Evolutionary conservation across 257 asterid genomes (phyloP), one percentile per base, ranked within the genome.

Genomic region (Rehmannia glutinosa): DNA sequence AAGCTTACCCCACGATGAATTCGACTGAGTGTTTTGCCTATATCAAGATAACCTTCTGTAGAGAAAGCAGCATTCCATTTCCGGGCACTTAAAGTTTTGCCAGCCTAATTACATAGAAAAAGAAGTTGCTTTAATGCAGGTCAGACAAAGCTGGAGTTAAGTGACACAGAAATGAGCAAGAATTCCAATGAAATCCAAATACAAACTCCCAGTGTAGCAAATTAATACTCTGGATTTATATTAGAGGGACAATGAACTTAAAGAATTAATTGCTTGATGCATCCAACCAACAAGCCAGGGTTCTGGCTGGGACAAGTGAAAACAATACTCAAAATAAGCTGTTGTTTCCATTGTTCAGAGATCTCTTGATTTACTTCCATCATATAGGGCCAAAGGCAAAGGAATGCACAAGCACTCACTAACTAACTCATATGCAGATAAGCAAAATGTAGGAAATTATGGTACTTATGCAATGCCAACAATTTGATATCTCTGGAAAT

Each of bases 61-160:
- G 86, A 69, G 75, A 93, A 93, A 60, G 96, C 89, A 69, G 95
- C 83, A 0, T 78, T 78, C 99, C 99, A 94, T 76, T 94, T 94
- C 67, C 97, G 83, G 39, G 67, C 81, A 78, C 99, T 94, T 73
- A 94, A 78, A 32, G 99, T 91, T 83, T 83, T 94, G 16, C 99
- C 99, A 51, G 84, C 84, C 99, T 90, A 76, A 52, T 80, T n/a
- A 74, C 39, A 74, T 32, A 74, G 35, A 62, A 49, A 39, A 45
- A 10, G 8, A 15, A 28, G 16, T 58, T 80, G 75, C 53, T 82
- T 80, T 39, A 67, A 69, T 46, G 64, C 49, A 25, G 32, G 25
- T 68, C 30, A 56, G 23, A 30, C 16, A 50, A 28, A 38, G 23
- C 12, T 21, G 45, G 62, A 28, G 13, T 38, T 49, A 45, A 66